Evolutionary conservation across 2,329 filamentous ascomycete species (phyloP).

Genomic region (Endoconidiophora laricicola): DNA sequence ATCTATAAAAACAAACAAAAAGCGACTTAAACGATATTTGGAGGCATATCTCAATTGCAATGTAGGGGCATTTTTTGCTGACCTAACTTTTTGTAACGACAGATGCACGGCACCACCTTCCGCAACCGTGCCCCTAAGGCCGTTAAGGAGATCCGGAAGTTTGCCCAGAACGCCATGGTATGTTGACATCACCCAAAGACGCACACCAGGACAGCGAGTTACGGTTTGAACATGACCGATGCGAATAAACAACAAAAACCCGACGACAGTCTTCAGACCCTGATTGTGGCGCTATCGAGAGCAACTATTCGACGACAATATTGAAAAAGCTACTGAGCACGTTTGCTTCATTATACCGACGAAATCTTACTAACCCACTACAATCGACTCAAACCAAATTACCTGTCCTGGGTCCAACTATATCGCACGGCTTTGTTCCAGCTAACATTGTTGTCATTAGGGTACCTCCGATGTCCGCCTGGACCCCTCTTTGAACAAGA

Average conservation of each 20-base stretch:
- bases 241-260: neutral
- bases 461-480: slow-evolving; percentile 93
- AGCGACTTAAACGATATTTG: neutral
- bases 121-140: slow-evolving; percentile 98
- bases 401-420: neutral
- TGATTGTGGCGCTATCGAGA: neutral
- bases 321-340: too few species aligned
- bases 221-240: neutral
- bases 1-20: neutral
- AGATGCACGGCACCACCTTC: slow-evolving; percentile 96
- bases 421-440: neutral
- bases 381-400: neutral
- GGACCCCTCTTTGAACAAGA: slow-evolving; percentile 99
- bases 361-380: neutral
- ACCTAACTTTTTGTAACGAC: slow-evolving; percentile 19
- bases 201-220: slow-evolving; percentile 5
- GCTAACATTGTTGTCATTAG: slow-evolving; percentile 29
- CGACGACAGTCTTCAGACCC: neutral
- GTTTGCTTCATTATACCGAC: neutral
- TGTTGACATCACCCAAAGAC: slow-evolving; percentile 21
- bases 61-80: slow-evolving; percentile 18
- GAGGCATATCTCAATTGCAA: slow-evolving; percentile 9
- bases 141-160: slow-evolving; percentile 98
- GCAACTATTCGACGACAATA: neutral
- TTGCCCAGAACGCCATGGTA: slow-evolving; percentile 93